Base-by-base conservation (phyloP, 257 asterid genomes). In the Capsicum rhomboideum region DNA sequence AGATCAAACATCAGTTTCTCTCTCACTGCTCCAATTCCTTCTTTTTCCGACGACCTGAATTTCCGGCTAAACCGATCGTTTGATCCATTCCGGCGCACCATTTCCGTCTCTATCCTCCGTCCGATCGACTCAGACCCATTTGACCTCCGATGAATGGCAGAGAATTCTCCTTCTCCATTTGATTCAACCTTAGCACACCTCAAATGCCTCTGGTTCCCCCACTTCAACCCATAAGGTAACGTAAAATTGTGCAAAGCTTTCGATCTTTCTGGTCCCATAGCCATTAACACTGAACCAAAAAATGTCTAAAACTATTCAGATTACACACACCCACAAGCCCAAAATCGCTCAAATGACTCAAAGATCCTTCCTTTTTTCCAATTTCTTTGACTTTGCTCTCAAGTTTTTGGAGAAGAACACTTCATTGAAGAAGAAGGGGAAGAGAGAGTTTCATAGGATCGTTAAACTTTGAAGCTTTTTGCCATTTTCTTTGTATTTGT, bases 141-240 rank as follows among this genome's bases (percentile, higher is more conserved):
- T 46, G 88, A 50, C 52, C 86, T 84, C 31, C 87, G 92, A 46
- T 85, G 83, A 42, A 84, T 63, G 42, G 88, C 61, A 26, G 92
- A 85, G 80, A 79, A 71, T 83, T 89, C 85, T 40, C 87, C 93
- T 83, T 89, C 85, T 40, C 87, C 93, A 59, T 84, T 74, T n/a
- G 95, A 86, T 90, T 87, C 87, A 87, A 91, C 91, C 89, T 90
- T 91, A 87, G 88, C 90, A 86, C 98, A 91, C 78, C 94, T 90
- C 88, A 93, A 90, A 77, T 80, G 85, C 17, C 80, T 86, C 94
- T 89, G 97, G 78, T 89, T 93, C 12, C 98, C 97, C 98, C 98
- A 94, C 69, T 91, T 90, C 49, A 94, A 83, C 9, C 90, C 91
- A 67, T 78, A 34, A 5, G 94, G 98, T 79, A 94, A 37, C 71